A percentile compares a stretch with the other conserved stretches of the same genome.
Conservation (phyloP, 345 rosid species). For the Eucalyptus camaldulensis region DNA sequence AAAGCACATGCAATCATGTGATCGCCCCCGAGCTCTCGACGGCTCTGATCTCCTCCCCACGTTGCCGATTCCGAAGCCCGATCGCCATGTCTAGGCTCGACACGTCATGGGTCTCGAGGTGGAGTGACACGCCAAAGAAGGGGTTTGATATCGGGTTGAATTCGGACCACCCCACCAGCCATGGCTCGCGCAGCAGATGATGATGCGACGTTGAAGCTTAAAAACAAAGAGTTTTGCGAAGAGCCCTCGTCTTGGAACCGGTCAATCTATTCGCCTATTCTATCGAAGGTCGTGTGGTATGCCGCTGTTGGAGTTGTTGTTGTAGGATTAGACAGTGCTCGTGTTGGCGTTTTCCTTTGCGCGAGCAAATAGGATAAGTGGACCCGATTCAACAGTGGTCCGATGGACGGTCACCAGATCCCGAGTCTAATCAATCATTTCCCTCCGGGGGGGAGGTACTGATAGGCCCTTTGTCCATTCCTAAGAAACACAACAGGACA, state of each 20-base stretch:
- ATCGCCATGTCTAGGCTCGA: not conserved
- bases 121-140: not conserved
- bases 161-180: not conserved
- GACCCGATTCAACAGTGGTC: not conserved
- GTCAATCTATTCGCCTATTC: not conserved
- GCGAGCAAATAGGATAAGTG: not conserved
- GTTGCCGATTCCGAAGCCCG: not conserved
- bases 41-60: conserved; percentile 10
- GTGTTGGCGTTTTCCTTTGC: not conserved
- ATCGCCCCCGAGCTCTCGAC: not conserved
- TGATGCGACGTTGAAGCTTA: not conserved
- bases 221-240: not conserved
- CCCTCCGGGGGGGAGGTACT: not conserved
- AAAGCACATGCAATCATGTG: conserved; percentile 71
- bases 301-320: not conserved
- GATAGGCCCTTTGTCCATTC: not conserved
- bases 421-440: not conserved
- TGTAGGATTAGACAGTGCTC: not conserved
- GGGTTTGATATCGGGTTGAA: not conserved
- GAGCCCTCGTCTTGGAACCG: too few species aligned
- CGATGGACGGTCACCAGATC: not conserved
- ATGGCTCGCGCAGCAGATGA: not conserved
- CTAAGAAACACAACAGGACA: not conserved
- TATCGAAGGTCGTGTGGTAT: not conserved
- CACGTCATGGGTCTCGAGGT: not conserved